Evolutionary conservation across 2,329 filamentous ascomycete species (phyloP).

Genomic region (Microcera coccophila): DNA sequence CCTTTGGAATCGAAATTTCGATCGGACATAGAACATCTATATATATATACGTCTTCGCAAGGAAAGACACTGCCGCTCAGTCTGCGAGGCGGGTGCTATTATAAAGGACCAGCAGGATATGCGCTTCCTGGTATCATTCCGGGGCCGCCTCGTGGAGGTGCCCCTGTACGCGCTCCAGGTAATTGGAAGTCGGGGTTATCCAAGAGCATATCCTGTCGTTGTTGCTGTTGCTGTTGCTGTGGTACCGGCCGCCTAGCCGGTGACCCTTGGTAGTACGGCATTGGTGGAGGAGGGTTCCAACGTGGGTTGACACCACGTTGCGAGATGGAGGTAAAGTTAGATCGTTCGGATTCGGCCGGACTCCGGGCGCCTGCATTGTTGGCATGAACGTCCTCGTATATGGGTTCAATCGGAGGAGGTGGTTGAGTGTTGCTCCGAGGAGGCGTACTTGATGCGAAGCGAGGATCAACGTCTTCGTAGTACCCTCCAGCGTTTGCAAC

Average conservation of each 20-base stretch:
- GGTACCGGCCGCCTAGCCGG: conserved; percentile 45
- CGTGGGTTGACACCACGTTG: conserved; percentile 85
- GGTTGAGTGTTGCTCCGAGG: conserved; percentile 25
- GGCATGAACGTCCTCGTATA: conserved; percentile 60
- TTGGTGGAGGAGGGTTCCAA: conserved; percentile 63
- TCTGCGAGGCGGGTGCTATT: conserved; percentile 10
- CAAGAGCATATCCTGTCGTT: conserved; percentile 69
- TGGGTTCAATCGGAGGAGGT: conserved; percentile 33
- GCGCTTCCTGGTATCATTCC: conserved; percentile 53
- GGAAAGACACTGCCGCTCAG: conserved; percentile 3
- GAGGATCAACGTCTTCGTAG: conserved; percentile 91
- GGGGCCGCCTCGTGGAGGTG: conserved; percentile 27
- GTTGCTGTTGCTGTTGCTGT: conserved; percentile 58
- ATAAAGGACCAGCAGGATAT: conserved; percentile 42
- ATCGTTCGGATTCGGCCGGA: conserved; percentile 73
- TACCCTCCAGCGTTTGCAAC: conserved; percentile 47
- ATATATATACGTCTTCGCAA: neutral
- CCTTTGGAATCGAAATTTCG: too few species aligned
- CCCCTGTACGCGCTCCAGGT: conserved; percentile 41
- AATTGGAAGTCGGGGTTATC: conserved; percentile 86
- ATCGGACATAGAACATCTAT: neutral
- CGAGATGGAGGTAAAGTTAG: conserved; percentile 84
- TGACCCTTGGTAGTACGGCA: conserved; percentile 41
- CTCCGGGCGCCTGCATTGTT: conserved; percentile 56
- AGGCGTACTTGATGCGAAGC: conserved; percentile 59